Evolutionary conservation across 176 grass and related monocot species (phyloP).

Genomic region (Raddia distichophylla): DNA sequence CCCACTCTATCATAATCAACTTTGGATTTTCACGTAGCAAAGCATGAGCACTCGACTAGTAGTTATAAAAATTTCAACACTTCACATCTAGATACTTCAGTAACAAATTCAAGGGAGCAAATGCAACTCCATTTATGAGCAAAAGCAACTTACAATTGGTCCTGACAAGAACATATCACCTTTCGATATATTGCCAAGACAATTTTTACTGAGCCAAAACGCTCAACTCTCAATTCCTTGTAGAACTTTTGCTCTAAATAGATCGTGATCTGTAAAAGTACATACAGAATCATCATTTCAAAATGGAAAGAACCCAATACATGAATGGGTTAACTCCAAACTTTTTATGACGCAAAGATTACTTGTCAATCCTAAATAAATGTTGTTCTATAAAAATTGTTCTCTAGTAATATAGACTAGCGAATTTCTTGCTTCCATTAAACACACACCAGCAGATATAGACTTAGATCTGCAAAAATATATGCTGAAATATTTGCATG

Average conservation of each 20-base stretch:
- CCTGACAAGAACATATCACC: slow-evolving; percentile 94
- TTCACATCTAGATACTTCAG: slow-evolving; percentile 1
- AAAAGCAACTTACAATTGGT: slow-evolving; percentile 88
- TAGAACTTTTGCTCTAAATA: slow-evolving; percentile 92
- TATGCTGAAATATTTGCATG: not conserved
- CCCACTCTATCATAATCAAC: too few relatives aligned
- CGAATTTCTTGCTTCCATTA: not conserved
- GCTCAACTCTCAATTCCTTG: slow-evolving; percentile 89
- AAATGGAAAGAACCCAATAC: not conserved
- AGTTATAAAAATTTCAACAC: not conserved
- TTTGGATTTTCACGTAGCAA: too few relatives aligned
- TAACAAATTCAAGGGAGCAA: slow-evolving; percentile 28
- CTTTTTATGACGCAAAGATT: not conserved
- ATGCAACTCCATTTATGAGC: slow-evolving; percentile 30
- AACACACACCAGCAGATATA: slow-evolving; percentile 3
- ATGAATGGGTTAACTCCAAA: not conserved
- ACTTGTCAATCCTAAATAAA: not conserved
- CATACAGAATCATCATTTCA: slow-evolving; percentile 26
- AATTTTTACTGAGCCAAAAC: slow-evolving; percentile 88
- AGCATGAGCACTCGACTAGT: too few relatives aligned
- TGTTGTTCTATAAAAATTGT: not conserved
- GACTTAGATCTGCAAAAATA: not conserved
- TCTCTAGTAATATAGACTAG: not conserved
- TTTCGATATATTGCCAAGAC: slow-evolving; percentile 87
- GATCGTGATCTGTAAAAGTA: slow-evolving; percentile 66